phyloP scores from a whole-genome alignment of 805 yeast genomes.

The Sugiyamaella americana region DNA sequence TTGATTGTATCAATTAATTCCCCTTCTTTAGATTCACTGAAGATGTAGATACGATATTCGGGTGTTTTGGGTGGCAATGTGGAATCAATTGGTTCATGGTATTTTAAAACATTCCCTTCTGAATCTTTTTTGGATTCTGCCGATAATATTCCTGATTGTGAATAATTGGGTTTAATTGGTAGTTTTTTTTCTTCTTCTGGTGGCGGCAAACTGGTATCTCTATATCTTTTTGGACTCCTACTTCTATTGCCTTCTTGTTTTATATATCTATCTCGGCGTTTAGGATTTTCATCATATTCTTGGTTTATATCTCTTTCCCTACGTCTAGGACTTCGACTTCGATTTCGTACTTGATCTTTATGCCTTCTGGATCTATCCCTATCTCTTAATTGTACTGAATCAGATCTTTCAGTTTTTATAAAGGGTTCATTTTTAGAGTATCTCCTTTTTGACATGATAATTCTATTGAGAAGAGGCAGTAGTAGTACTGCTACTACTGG shows the following conservation, averaged over 20 bases:
- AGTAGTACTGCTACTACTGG: too few species aligned
- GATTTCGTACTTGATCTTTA: too few species aligned
- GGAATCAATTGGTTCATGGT: conserved; percentile 32
- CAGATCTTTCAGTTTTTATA: too few species aligned
- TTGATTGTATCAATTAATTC: conserved; percentile 18
- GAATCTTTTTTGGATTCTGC: conserved; percentile 27
- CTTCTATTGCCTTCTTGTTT: not conserved
- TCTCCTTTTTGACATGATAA: too few species aligned
- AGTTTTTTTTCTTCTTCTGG: not conserved
- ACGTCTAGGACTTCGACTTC: conserved; percentile 2
- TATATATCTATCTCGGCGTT: not conserved
- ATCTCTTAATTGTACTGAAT: too few species aligned
- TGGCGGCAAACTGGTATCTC: conserved; percentile 1
- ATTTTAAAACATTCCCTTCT: conserved; percentile 35
- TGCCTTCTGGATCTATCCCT: too few species aligned
- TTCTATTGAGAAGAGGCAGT: too few species aligned
- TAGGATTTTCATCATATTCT: not conserved
- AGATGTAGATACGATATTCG: conserved; percentile 30
- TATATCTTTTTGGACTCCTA: not conserved
- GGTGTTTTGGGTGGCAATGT: conserved; percentile 22
- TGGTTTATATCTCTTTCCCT: conserved; percentile 3
- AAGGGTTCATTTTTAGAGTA: too few species aligned
- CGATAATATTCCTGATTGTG: conserved; percentile 40
- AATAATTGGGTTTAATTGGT: conserved; percentile 30
- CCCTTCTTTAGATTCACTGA: conserved; percentile 23